Conservation (phyloP, 1,139 yeast species). For the Candida tropicalis region DNA sequence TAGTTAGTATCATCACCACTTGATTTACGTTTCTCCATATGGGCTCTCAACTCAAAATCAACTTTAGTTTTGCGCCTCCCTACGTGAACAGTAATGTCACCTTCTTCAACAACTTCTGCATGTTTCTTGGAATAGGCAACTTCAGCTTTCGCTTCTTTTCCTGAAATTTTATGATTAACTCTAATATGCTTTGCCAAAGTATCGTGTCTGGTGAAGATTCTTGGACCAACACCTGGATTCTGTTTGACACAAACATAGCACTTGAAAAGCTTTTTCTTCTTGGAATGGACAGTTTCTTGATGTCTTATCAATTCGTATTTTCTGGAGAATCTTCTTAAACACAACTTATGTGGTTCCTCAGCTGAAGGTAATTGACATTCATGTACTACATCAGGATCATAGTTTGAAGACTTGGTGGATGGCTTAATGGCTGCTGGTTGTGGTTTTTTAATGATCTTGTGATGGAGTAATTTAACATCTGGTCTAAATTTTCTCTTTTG, state of each 20-base stretch:
- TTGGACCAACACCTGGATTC: slow-evolving; percentile 49
- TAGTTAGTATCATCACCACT: slow-evolving; percentile 19
- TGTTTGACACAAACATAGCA: slow-evolving; percentile 83
- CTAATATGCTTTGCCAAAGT: slow-evolving; percentile 92
- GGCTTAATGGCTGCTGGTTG: slow-evolving; percentile 33
- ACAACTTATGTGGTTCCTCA: slow-evolving; percentile 55
- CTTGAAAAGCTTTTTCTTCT: slow-evolving; percentile 80
- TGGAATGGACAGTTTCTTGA: slow-evolving; percentile 94
- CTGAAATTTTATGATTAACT: slow-evolving; percentile 78
- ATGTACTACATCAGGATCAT: slow-evolving; percentile 53
- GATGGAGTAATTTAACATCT: slow-evolving; percentile 16
- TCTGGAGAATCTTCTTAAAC: slow-evolving; percentile 85
- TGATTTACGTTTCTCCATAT: slow-evolving; percentile 42
- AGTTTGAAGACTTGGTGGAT: slow-evolving; percentile 42
- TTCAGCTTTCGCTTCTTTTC: slow-evolving; percentile 64
- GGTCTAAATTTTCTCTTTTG: slow-evolving; percentile 22
- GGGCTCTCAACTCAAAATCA: slow-evolving; percentile 50
- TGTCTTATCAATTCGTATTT: slow-evolving; percentile 94
- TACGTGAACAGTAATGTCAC: slow-evolving; percentile 49
- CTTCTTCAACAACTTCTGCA: slow-evolving; percentile 50
- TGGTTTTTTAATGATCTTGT: slow-evolving; percentile 21
- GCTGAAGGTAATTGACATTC: slow-evolving; percentile 53
- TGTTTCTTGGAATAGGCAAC: slow-evolving; percentile 51
- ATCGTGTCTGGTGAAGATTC: slow-evolving; percentile 92
- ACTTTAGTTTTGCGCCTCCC: slow-evolving; percentile 53